Conservation (phyloP, 371 early-diverging fungal species). For the Apophysomyces sp. region DNA sequence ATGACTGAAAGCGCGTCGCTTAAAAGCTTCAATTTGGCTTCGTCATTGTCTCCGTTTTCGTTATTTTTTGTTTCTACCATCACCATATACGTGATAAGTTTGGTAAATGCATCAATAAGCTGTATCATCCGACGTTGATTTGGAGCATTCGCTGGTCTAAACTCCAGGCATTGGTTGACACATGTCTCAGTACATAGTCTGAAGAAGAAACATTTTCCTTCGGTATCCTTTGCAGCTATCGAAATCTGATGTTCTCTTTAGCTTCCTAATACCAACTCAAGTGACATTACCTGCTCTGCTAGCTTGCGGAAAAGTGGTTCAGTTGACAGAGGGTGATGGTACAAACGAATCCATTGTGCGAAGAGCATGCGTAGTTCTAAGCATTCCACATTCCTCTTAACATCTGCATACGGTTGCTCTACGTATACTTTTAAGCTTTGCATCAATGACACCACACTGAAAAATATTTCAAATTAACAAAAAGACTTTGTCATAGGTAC, state of each 20-base stretch:
- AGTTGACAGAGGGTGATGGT: slow-evolving; percentile 74
- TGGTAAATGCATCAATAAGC: slow-evolving; percentile 80
- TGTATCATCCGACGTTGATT: slow-evolving; percentile 58
- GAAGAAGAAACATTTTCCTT: slow-evolving; percentile 80
- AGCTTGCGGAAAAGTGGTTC: slow-evolving; percentile 64
- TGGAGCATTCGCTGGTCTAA: slow-evolving; percentile 36
- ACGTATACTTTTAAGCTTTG: slow-evolving; percentile 15
- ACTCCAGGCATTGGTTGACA: slow-evolving; percentile 67
- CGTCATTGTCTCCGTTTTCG: slow-evolving; percentile 42
- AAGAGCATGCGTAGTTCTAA: slow-evolving; percentile 70
- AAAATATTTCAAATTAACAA: slow-evolving; percentile 5
- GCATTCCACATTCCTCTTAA: slow-evolving; percentile 42
- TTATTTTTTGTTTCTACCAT: slow-evolving; percentile 34
- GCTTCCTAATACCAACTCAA: neutral
- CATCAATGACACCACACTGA: slow-evolving; percentile 25
- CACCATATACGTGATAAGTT: slow-evolving; percentile 71
- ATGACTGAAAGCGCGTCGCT: slow-evolving; percentile 83
- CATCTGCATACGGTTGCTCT: slow-evolving; percentile 34
- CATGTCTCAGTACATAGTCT: slow-evolving; percentile 82
- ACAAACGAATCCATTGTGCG: slow-evolving; percentile 89
- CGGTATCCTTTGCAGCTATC: slow-evolving; percentile 65
- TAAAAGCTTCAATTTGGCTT: slow-evolving; percentile 59
- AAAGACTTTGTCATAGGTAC: neutral
- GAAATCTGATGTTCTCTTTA: slow-evolving; percentile 2
- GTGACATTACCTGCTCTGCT: slow-evolving; percentile 56